A percentile compares a stretch with the other conserved stretches of the same genome.
These are phyloP conservation scores for Penicillium digitatum DNA, from an alignment of 2,329 filamentous ascomycete genomes.

Conservation along the genomic window DNA sequence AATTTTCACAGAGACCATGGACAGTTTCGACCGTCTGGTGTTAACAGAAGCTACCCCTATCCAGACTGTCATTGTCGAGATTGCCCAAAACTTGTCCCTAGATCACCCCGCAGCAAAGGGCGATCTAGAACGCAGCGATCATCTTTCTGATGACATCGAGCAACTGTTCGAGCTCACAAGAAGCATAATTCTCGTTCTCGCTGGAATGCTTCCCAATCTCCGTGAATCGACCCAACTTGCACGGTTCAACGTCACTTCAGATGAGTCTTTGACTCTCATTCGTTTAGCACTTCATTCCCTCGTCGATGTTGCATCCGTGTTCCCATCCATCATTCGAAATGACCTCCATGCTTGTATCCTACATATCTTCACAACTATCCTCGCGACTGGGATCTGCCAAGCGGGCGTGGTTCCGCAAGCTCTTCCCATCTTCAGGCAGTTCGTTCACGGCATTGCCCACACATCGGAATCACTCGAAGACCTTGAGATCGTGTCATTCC, in stretches of 20 bases:
- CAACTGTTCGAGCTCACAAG: slow-evolving; percentile 95
- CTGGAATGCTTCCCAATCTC: slow-evolving; percentile 76
- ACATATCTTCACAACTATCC: slow-evolving; percentile 90
- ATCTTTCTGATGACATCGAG: slow-evolving; percentile 93
- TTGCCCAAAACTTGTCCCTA: slow-evolving; percentile 82
- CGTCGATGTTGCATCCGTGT: slow-evolving; percentile 91
- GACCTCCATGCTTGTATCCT: slow-evolving; percentile 95
- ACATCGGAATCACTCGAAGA: slow-evolving; percentile 30
- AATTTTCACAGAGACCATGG: slow-evolving; percentile 96
- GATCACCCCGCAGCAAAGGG: slow-evolving; percentile 84
- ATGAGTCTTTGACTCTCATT: slow-evolving; percentile 79
- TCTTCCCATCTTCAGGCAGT: slow-evolving; percentile 85
- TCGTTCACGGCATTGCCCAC: slow-evolving; percentile 69
- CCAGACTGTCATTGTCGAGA: slow-evolving; percentile 88
- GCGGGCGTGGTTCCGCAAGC: slow-evolving; percentile 83
- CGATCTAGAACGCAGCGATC: slow-evolving; percentile 62
- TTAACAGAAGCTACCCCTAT: slow-evolving; percentile 86
- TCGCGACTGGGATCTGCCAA: slow-evolving; percentile 83
- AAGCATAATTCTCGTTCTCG: slow-evolving; percentile 90
- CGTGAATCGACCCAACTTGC: slow-evolving; percentile 54
- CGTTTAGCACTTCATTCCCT: slow-evolving; percentile 78
- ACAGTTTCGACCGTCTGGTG: slow-evolving; percentile 85
- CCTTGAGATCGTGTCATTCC: slow-evolving; percentile 55
- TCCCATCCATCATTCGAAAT: slow-evolving; percentile 92
- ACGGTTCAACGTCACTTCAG: slow-evolving; percentile 70